Evolutionary conservation across 495 filamentous ascomycete genomes (phyloP).

Genomic region (Penicillium angulare): DNA sequence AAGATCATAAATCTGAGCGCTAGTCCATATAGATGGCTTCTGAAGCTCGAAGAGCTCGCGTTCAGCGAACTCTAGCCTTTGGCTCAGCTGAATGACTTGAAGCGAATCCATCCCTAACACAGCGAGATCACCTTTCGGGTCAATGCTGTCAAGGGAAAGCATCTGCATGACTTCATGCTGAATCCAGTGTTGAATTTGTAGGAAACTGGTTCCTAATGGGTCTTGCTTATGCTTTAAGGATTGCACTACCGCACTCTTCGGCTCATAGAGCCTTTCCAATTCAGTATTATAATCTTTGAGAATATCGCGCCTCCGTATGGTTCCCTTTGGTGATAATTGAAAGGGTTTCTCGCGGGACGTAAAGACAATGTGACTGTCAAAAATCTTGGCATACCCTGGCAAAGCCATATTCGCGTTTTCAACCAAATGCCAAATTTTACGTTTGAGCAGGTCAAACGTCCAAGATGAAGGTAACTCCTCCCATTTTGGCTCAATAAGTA

Average conservation of each 20-base stretch:
- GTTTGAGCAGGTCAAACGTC: conserved; percentile 13
- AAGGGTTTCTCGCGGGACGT: conserved; percentile 48
- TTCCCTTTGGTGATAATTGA: conserved; percentile 50
- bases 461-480: not conserved
- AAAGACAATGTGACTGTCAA: conserved; percentile 22
- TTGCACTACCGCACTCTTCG: not conserved
- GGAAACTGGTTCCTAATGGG: not conserved
- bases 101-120: conserved; percentile 52
- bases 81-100: conserved; percentile 23
- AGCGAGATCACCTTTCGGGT: conserved; percentile 26
- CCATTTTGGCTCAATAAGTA: conserved; percentile 31
- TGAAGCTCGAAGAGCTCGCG: not conserved
- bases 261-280: conserved; percentile 16
- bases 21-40: not conserved
- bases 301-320: conserved; percentile 18
- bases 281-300: conserved; percentile 14
- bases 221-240: not conserved
- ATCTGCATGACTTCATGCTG: not conserved
- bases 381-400: conserved; percentile 30
- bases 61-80: not conserved
- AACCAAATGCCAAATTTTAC: conserved; percentile 40
- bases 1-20: conserved; percentile 6
- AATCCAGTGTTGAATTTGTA: not conserved
- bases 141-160: not conserved
- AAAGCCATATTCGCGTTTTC: conserved; percentile 39